Conservation (phyloP, 2,329 filamentous ascomycete species). For the Hyphodiscus sp. region DNA sequence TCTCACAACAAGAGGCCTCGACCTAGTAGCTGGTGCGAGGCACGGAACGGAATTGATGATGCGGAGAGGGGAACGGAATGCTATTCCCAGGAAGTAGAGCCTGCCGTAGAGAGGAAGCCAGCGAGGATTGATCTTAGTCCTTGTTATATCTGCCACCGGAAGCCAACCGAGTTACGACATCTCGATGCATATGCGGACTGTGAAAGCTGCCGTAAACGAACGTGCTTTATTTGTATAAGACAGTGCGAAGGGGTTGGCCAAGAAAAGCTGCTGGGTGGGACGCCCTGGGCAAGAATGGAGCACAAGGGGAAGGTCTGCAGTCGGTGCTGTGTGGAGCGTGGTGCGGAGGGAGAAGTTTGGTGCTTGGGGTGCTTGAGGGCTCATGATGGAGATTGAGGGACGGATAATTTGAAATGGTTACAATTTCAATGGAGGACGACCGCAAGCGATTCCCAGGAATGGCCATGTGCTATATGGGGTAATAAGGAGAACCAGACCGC, state of each 20-base stretch:
- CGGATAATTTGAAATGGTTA: background rate
- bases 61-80: background rate
- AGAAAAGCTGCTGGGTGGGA: conserved; percentile 1
- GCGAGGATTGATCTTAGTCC: conserved; percentile 36
- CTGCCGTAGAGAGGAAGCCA: background rate
- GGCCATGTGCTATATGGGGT: too few species aligned
- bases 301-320: conserved; percentile 51
- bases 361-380: conserved; percentile 54
- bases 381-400: conserved; percentile 9
- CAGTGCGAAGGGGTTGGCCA: conserved; percentile 39
- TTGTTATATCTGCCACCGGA: conserved; percentile 63
- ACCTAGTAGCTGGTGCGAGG: background rate
- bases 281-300: background rate
- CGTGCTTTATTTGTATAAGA: conserved; percentile 64
- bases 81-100: background rate
- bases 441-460: too few species aligned
- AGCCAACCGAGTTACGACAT: conserved; percentile 58
- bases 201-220: conserved; percentile 51
- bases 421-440: background rate
- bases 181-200: conserved; percentile 62
- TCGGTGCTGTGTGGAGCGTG: conserved; percentile 61
- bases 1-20: background rate
- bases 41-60: background rate
- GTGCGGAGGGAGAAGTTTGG: conserved; percentile 56
- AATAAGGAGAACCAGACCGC: background rate